phyloP scores from a whole-genome alignment of 2,329 filamentous ascomycete genomes.

The Teratosphaeriaceae sp. region DNA sequence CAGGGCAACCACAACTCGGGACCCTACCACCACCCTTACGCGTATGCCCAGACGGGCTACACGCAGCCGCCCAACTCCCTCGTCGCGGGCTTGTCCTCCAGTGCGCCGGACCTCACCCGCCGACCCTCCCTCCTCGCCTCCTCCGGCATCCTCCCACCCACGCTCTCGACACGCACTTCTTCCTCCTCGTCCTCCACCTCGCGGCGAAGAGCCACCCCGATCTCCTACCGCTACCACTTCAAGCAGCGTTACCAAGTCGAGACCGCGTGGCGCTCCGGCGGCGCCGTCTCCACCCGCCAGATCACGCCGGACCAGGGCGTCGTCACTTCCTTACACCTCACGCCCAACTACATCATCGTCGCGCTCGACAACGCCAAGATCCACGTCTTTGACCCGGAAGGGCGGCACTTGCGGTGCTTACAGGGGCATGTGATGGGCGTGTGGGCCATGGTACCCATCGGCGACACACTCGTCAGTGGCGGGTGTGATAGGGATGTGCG shows the following conservation, averaged over 20 bases:
- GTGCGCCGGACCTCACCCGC: constrained; percentile 40
- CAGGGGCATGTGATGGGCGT: constrained; percentile 98
- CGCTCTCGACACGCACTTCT: constrained; percentile 31
- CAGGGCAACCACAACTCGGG: neutral
- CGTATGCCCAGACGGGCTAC: constrained; percentile 15
- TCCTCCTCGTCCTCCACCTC: constrained; percentile 29
- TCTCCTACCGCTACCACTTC: constrained; percentile 93
- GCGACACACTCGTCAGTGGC: constrained; percentile 87
- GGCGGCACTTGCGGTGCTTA: constrained; percentile 78
- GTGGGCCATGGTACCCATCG: constrained; percentile 99
- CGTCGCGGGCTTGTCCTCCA: constrained; percentile 37
- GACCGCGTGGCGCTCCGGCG: constrained; percentile 90
- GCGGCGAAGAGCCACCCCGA: constrained; percentile 50
- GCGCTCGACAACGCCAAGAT: constrained; percentile 98
- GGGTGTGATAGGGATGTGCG: constrained; percentile 95
- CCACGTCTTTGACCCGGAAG: constrained; percentile 91
- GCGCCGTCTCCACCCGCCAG: constrained; percentile 73
- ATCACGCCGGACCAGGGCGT: constrained; percentile 96
- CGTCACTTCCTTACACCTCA: constrained; percentile 90
- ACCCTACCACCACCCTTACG: constrained; percentile 22
- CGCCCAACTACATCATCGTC: constrained; percentile 93
- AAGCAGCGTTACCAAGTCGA: constrained; percentile 97
- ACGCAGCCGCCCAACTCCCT: constrained; percentile 21
- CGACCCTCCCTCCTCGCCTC: constrained; percentile 18
- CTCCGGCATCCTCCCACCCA: constrained; percentile 18